Evolutionary conservation across 805 yeast species (phyloP), one percentile per base, ranked within the genome.

Genomic region (Candida pseudofarinosa): DNA sequence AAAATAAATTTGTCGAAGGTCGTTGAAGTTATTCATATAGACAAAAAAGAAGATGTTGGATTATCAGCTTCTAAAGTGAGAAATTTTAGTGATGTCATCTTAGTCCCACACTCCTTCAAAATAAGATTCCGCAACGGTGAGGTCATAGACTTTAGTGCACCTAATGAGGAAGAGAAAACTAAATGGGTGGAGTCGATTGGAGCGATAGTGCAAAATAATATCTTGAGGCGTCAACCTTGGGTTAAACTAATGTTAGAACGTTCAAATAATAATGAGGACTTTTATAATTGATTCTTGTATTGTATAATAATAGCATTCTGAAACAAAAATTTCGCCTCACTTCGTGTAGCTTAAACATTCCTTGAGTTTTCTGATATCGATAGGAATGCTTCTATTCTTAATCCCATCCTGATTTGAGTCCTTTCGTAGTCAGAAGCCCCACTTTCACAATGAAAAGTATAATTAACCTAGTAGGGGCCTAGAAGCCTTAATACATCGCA

Each of bases 141-240:
- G 61, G 69, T 78, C 3, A 85, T 90, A 40, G 86, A 81, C 49
- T 87, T 91, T 60, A 87, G 86, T n/a, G 91, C 96, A 14, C 93
- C 88, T 41, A 78, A 81, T 35, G 72, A 67, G 37, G 69, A 60
- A 14, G 84, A 80, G 38, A 84, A 81, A 63, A 57, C 63, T 26
- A 65, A 68, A 41, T 91, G 97, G 98, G 75, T 84, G 40, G 52
- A 61, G 3, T 60, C 73, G 1, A 61, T 90, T 44, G 81, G 81
- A 45, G 68, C 69, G 38, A 76, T 84, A 15, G 74, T 83, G 10
- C 69, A 68, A 42, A 65, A 74, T 50, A 81, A 81, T 59, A 70
- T 66, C 49, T 74, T 77, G 54, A 77, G 83, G 41, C 80, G 80
- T 48, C 83, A 67, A 46, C 72, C 73, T 2, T 81, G 86, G 86